Evolutionary conservation across 2,329 filamentous ascomycete genomes (phyloP), one percentile per base, ranked within the genome.

Genomic region (Elsinoe australis): DNA sequence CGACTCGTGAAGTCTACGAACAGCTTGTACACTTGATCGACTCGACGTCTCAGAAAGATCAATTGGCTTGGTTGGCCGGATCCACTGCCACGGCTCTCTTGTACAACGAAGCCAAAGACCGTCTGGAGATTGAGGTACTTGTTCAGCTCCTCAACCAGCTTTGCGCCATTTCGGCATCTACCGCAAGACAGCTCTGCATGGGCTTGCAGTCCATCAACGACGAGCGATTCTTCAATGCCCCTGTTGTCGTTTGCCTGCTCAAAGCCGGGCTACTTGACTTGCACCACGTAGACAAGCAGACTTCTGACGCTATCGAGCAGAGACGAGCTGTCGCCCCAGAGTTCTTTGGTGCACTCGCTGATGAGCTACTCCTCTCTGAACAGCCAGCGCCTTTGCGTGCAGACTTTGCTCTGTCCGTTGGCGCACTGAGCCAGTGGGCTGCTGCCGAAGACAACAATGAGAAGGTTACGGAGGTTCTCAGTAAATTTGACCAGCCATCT

Each of bases 361-460:
- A 92, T 55, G 78, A 87, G 34, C 78, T 89, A 0, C 70, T 95
- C 6, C 76, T 94, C 42, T 85, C 79, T 55, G 85, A 88, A 39
- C 79, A 82, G 35, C 86, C 87, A 0, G 77, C 83, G 31, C 85
- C 84, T 1, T 71, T 95, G 39, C 85, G 87, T 57, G 82, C 88
- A 1, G 88, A 96, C 66, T 94, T 95, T 59, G 82, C 87, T 5
- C 77, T 80, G 53, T 94, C 87, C 50, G 74, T 95, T 48, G 83
- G 90, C 55, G 83, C 81, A 38, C 81, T 92, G 32, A 89, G 85
- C 69, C 71, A 78, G 38, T 95, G 88, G 87, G 77, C 94, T 26
- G 70, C 72, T 5, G 85, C 89, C 54, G 83, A 94, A 12, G 76
- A 83, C 1, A 73, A 73, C 32, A 73, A 85, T 14, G 68, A 76